A percentile compares a stretch with the other conserved stretches of the same genome.
phyloP scores from a whole-genome alignment of 495 filamentous ascomycete genomes.

The Podospora sp. region DNA sequence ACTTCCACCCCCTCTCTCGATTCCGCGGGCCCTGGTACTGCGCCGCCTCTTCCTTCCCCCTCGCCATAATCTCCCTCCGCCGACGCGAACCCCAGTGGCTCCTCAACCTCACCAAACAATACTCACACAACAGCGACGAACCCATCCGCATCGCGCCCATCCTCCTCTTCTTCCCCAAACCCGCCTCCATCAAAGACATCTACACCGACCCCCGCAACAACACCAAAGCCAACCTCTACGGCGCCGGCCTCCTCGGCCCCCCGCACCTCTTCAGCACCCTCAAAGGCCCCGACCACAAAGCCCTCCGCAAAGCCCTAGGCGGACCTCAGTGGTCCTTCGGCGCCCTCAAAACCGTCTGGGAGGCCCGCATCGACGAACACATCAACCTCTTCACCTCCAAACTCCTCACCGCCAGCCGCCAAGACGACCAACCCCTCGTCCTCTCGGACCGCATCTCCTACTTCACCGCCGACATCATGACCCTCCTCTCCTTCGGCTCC shows the following conservation, averaged over 20 bases:
- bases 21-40: background rate
- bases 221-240: constrained; percentile 14
- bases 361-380: constrained; percentile 53
- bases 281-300: constrained; percentile 14
- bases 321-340: constrained; percentile 19
- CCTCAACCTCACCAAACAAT: background rate
- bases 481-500: constrained; percentile 14
- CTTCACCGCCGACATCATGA: constrained; percentile 25
- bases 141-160: constrained; percentile 15
- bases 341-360: constrained; percentile 49
- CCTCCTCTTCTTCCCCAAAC: constrained; percentile 19
- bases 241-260: constrained; percentile 8
- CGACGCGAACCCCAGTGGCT: background rate
- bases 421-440: background rate
- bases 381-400: constrained; percentile 14
- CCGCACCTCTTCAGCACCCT: constrained; percentile 13
- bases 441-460: constrained; percentile 17
- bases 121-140: background rate
- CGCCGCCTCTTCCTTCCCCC: background rate
- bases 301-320: constrained; percentile 16
- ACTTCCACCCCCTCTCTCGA: background rate
- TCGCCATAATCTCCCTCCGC: background rate
- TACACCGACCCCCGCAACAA: constrained; percentile 20
- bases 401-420: background rate
- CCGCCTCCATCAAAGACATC: constrained; percentile 10